phyloP scores from a whole-genome alignment of 2,329 filamentous ascomycete genomes.

The Madurella fahalii region DNA sequence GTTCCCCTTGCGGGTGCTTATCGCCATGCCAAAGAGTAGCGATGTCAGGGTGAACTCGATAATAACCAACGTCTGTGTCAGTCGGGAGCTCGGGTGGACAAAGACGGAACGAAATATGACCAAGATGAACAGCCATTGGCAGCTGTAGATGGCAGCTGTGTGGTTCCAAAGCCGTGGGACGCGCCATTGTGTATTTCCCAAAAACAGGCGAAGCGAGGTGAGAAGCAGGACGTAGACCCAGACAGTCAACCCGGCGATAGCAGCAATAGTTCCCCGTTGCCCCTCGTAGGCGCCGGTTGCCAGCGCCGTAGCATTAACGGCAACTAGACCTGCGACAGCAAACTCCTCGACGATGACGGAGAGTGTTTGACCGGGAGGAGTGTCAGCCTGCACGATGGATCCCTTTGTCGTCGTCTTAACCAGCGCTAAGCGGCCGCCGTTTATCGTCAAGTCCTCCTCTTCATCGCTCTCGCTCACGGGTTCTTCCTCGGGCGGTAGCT shows the following conservation, averaged over 20 bases:
- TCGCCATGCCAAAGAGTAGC: slow-evolving; percentile 68
- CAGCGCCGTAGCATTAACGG: slow-evolving; percentile 62
- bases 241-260: slow-evolving; percentile 62
- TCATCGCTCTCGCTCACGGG: slow-evolving; percentile 48
- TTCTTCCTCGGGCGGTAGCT: slow-evolving; percentile 46
- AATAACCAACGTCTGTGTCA: slow-evolving; percentile 62
- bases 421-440: slow-evolving; percentile 53
- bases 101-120: slow-evolving; percentile 81
- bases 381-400: slow-evolving; percentile 68
- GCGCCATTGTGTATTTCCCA: slow-evolving; percentile 60
- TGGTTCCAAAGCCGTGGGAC: slow-evolving; percentile 85
- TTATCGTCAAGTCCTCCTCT: slow-evolving; percentile 56
- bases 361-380: slow-evolving; percentile 67
- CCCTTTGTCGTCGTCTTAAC: slow-evolving; percentile 59
- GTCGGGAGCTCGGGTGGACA: slow-evolving; percentile 65
- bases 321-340: slow-evolving; percentile 67
- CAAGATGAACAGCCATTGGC: slow-evolving; percentile 74
- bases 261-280: slow-evolving; percentile 55
- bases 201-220: slow-evolving; percentile 66
- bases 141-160: slow-evolving; percentile 76
- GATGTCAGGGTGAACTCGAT: slow-evolving; percentile 71
- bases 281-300: slow-evolving; percentile 55
- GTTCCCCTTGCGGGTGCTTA: slow-evolving; percentile 87
- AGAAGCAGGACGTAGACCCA: slow-evolving; percentile 82
- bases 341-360: slow-evolving; percentile 71